Conservation (phyloP, 1,139 yeast genomes). For the Saccharomyces hybrid region DNA sequence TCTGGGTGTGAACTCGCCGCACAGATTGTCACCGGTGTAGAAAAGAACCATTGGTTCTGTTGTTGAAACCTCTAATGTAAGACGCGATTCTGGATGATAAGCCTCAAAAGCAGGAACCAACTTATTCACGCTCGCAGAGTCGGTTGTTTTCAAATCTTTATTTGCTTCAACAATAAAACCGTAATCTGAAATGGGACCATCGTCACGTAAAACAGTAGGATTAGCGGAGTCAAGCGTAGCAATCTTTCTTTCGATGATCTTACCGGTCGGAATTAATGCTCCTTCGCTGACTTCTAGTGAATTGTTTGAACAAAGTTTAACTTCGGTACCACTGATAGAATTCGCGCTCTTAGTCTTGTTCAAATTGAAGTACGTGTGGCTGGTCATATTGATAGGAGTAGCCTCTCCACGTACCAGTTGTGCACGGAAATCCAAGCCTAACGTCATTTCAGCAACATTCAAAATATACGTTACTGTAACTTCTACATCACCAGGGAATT, state of each 20-base stretch:
- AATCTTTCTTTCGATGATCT: conserved; percentile 26
- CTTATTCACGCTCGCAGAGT: conserved; percentile 29
- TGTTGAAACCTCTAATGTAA: conserved; percentile 39
- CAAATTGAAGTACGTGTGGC: conserved; percentile 51
- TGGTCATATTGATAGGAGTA: conserved; percentile 50
- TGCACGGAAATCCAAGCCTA: conserved; percentile 43
- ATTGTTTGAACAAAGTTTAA: conserved; percentile 28
- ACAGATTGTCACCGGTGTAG: conserved; percentile 49
- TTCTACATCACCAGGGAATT: not conserved
- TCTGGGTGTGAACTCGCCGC: conserved; percentile 35
- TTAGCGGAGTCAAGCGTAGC: not conserved
- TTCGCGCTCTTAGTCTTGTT: conserved; percentile 22
- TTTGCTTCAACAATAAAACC: conserved; percentile 42
- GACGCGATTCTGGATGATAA: conserved; percentile 39
- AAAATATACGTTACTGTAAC: not conserved
- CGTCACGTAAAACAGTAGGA: not conserved
- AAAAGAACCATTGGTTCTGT: conserved; percentile 63
- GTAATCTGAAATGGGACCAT: conserved; percentile 38
- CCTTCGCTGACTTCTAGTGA: conserved; percentile 35
- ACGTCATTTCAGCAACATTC: conserved; percentile 18
- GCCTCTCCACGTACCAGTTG: conserved; percentile 34
- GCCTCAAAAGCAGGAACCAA: conserved; percentile 39
- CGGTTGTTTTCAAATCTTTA: conserved; percentile 36
- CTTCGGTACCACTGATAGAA: conserved; percentile 16
- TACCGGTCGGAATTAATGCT: conserved; percentile 46